Evolutionary conservation across 495 filamentous ascomycete genomes (phyloP), one percentile per base, ranked within the genome.

Genomic region (Cercophora samala): DNA sequence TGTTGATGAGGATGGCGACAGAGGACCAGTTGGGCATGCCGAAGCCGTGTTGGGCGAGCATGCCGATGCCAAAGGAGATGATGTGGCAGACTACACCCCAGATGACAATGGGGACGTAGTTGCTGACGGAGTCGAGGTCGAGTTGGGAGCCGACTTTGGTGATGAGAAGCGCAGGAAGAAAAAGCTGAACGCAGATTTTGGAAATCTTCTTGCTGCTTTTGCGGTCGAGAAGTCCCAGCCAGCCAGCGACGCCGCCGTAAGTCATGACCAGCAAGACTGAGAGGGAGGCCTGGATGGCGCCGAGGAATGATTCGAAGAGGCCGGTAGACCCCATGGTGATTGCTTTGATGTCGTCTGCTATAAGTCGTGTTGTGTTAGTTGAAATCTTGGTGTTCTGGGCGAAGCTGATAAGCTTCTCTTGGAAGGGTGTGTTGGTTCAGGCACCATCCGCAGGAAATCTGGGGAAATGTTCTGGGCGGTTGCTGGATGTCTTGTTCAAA

Each of bases 1-100:
- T 94, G 78, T 92, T 93, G 78, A 93, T 91, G 53, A 87, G 81
- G 59, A 91, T 82, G 1, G 88, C 87, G 0, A 87, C 86, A 0
- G 86, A 86, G 17, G 85, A 83, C 89, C 89, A 93, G 60, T 78
- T 76, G 2, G 89, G 90, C 42, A 92, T 71, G 37, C 70, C 71
- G n/a, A 81, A 69, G 19, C 74, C 69, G 21, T 74, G 64, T 54
- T 76, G 73, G 24, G 73, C 77, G 23, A 80, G 67, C 52, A 80
- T 71, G 42, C 80, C 79, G 60, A 82, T 74, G 25, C 76, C 68
- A 54, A 80, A 81, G 13, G 81, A 82, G 11, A 80, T 68, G 46
- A 76, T 67, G 66, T 81, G 78, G 74, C 78, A 82, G 64, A 81
- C 66, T 8, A 83, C 66, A 4, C 78, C 75, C 74, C 74, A 78